These are phyloP conservation scores for Ogataea corticis DNA, from an alignment of 805 yeast species.

Conservation along the genomic window DNA sequence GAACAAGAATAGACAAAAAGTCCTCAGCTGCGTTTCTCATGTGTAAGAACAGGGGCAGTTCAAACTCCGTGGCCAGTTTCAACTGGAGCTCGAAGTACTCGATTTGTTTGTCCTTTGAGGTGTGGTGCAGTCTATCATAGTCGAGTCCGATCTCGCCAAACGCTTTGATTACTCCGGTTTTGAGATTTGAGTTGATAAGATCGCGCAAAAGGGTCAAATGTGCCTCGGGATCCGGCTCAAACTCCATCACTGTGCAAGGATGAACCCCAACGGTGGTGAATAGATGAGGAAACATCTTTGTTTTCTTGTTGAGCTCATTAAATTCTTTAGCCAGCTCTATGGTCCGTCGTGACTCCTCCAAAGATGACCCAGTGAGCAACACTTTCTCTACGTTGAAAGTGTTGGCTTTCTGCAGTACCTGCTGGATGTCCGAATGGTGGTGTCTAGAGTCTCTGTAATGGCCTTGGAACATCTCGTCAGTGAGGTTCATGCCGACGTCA, in stretches of 20 bases:
- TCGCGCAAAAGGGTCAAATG: conserved; percentile 51
- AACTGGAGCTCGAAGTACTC: conserved; percentile 73
- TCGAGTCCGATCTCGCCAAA: conserved; percentile 97
- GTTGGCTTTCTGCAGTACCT: conserved; percentile 67
- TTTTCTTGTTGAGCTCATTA: conserved; percentile 13
- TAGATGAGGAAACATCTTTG: conserved; percentile 34
- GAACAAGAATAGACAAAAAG: conserved; percentile 62
- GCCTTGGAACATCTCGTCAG: conserved; percentile 89
- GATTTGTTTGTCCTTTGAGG: conserved; percentile 66
- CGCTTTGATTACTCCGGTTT: conserved; percentile 62
- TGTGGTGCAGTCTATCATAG: conserved; percentile 82
- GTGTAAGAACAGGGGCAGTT: conserved; percentile 83
- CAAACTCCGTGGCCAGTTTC: conserved; percentile 56
- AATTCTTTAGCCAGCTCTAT: conserved; percentile 47
- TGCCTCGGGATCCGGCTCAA: conserved; percentile 35
- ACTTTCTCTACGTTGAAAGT: conserved; percentile 63
- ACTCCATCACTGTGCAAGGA: conserved; percentile 80
- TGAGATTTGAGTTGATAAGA: conserved; percentile 49
- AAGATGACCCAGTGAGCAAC: conserved; percentile 81
- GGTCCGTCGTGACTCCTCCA: conserved; percentile 65
- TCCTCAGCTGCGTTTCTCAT: conserved; percentile 86
- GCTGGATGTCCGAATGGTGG: conserved; percentile 66
- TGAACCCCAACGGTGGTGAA: conserved; percentile 90
- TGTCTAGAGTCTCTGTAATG: conserved; percentile 62
- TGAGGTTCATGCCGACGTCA: conserved; percentile 62